Base-by-base conservation (phyloP, 306 rosid genomes). In the Castanospermum australe region DNA sequence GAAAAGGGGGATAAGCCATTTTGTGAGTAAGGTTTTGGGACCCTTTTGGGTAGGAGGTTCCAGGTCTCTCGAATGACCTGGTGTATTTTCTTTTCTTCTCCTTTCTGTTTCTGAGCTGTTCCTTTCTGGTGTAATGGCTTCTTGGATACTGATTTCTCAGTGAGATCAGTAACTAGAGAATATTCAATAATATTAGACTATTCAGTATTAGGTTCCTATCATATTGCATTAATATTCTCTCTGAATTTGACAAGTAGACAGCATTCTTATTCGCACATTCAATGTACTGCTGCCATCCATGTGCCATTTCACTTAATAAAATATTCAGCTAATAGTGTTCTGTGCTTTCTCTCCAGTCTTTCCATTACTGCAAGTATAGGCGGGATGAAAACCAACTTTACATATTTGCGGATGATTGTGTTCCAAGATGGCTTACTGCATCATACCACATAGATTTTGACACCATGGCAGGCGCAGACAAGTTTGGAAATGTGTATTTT, bases 401-500 rank as follows among this genome's bases (percentile, higher is more conserved):
- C 81, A 93, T 95, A 83, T 95, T 95, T 78, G 94, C 97, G 1
- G 99, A 95, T 83, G 99, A 95, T 84, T 86, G 92, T 2, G 98
- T 95, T 81, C 99, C 99, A 61, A 90, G 99, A 85, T 95, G 99
- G 98, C 86, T 95, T 61, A 95, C 97, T 17, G 96, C 98, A 73
- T 90, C 99, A 4, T 91, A 89, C 85, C 99, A 95, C 81, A 79
- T 95, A 67, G 99, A 95, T 87, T 95, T 95, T 76, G 97, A 95
- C 84, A 95, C 99, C 71, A 93, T 95, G 98, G 99, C 99, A 10
- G 98, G 99, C 28, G 94, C 96, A 6, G 99, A 95, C 85, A 95
- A 95, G 94, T 95, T 95, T 60, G 97, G 99, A 76, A 95, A 95
- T 74, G 71, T 95, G 75, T 95, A 90, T 77, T 93, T 93, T 85